Conservation (phyloP, 805 yeast species). For the Yarrowia osloensis region DNA sequence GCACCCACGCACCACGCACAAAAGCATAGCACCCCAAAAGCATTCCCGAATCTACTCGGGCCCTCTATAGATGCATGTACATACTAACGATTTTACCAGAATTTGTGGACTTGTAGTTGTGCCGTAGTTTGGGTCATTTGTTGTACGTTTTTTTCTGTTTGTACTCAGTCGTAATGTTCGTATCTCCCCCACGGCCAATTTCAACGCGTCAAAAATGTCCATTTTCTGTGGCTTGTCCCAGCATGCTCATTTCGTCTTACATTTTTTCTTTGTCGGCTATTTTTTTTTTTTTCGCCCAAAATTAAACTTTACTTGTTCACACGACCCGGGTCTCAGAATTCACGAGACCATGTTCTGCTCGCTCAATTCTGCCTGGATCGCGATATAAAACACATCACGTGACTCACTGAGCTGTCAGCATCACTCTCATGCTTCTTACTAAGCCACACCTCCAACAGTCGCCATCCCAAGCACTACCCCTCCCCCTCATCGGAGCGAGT, state of each 20-base stretch:
- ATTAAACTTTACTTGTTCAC: background rate
- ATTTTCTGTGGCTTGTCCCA: too few relatives aligned
- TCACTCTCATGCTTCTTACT: background rate
- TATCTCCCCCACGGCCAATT: too few relatives aligned
- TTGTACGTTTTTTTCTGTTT: too few relatives aligned
- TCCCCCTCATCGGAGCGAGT: background rate
- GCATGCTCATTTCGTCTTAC: too few relatives aligned
- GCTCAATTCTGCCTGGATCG: background rate
- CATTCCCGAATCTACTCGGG: background rate
- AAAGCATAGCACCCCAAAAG: constrained; percentile 10
- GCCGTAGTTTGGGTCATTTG: background rate
- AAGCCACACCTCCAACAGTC: background rate
- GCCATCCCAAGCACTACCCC: background rate
- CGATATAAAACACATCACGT: background rate
- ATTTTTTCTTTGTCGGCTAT: too few relatives aligned
- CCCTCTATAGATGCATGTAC: constrained; percentile 22
- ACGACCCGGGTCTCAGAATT: background rate
- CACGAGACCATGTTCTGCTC: background rate
- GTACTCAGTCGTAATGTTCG: too few relatives aligned
- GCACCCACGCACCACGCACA: too few relatives aligned
- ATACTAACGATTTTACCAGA: constrained; percentile 25
- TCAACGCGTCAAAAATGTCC: too few relatives aligned
- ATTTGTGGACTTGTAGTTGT: background rate
- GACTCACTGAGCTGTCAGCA: background rate
- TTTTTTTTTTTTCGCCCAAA: background rate